Percentiles rank a stretch among this genome's conserved stretches.
These are phyloP conservation scores for Santalum album DNA, from an alignment of 164 flowering plant genomes.

Conservation along the genomic window DNA sequence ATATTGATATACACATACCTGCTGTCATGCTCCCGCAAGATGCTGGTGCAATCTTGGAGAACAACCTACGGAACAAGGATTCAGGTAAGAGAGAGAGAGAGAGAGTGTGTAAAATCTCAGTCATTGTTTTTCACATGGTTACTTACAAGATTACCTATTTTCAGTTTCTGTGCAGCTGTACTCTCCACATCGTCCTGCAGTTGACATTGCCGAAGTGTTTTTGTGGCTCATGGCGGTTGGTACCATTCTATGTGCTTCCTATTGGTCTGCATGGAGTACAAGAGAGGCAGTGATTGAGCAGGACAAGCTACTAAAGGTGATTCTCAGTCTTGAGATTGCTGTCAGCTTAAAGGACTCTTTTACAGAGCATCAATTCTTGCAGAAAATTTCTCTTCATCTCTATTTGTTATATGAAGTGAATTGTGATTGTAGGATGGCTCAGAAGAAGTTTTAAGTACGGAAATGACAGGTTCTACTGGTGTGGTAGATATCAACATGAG, in stretches of 20 bases:
- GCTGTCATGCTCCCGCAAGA: constrained; percentile 5
- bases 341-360: neutral
- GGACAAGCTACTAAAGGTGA: constrained; percentile 2
- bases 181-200: constrained; percentile 79
- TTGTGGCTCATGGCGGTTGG: constrained; percentile 99
- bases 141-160: constrained; percentile 5
- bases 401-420: neutral
- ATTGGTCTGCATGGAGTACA: constrained; percentile 89
- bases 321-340: neutral
- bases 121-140: too few relatives aligned
- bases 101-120: too few relatives aligned
- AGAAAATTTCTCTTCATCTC: neutral
- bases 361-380: neutral
- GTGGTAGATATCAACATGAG: neutral
- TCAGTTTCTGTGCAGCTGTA: constrained; percentile 86
- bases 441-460: neutral
- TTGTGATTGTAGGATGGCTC: constrained; percentile 3
- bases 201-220: constrained; percentile 95
- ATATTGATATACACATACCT: constrained; percentile 1
- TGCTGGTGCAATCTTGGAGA: constrained; percentile 2
- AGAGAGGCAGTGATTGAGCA: neutral
- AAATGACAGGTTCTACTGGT: neutral
- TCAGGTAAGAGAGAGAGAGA: too few relatives aligned
- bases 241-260: constrained; percentile 85
- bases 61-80: neutral